Base-by-base conservation (phyloP, 1,284 basidiomycete species). In the Austroboletus niveus region DNA sequence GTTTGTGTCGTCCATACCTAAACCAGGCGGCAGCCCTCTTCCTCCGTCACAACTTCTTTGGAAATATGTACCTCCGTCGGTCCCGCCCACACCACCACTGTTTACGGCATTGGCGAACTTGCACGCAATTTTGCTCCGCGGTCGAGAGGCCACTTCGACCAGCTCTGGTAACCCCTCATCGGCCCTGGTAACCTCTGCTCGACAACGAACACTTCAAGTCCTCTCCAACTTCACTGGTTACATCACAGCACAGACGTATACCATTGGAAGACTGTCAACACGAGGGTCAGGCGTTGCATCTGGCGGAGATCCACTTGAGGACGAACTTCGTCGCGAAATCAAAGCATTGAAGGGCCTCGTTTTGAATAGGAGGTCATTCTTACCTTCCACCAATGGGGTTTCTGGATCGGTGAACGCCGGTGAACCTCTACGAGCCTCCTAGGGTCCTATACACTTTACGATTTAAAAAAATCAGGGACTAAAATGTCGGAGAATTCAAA, bases 331-430 rank as follows among this genome's bases (percentile, higher is more conserved):
- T 36, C 69, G 74, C 52, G 80, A 81, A 60, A 79, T 81, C 46
- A 68, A 74, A 53, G 78, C 77, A 27, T 63, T 81, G 53, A 81
- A 82, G 57, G 80, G 80, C n/a, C 69, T 82, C 29, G 77, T 78
- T 47, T 60, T 81, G 52, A 81, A 81, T 55, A 62, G 79, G 70
- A 61, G 56, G 41, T 62, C 66, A 15, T 68, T 68, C 51, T 51
- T 70, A 8, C 54, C 65, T 38, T 40, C 46, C 3, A 36, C 32
- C 5, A n/a, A 38, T 1, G 45, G 56, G 41, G 39, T 38, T 42
- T 43, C 48, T 32, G 56, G 56, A 30, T 43, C 47, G 22, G 7
- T 29, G 27, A 8, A 29, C 27, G 22, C 43, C 7, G 47, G 43
- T 27, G 60, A 54, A 8, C 36, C 50, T 43, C 31, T 34, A 22